Conservation (phyloP, 2,329 filamentous ascomycete species). For the Grosmannia clavigera region DNA sequence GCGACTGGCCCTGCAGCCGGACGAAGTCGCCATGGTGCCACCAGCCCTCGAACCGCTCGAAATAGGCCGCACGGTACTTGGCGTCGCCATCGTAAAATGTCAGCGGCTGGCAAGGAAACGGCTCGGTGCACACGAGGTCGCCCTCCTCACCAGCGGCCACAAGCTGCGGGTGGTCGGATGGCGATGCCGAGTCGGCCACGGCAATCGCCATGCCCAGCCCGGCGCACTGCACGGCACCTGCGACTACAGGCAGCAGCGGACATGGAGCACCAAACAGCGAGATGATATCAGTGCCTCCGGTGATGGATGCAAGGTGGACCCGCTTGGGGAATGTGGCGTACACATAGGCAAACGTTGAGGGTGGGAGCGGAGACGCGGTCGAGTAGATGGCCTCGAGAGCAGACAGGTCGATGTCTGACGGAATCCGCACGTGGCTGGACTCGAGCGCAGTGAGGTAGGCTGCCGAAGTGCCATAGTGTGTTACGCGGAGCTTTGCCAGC, state of each 20-base stretch:
- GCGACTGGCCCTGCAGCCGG: constrained; percentile 52
- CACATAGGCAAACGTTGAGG: constrained; percentile 84
- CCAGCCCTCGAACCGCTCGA: constrained; percentile 63
- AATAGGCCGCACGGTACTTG: constrained; percentile 81
- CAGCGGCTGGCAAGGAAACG: constrained; percentile 85
- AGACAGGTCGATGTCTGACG: constrained; percentile 45
- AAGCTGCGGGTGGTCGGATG: constrained; percentile 34
- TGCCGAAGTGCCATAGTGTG: constrained; percentile 89
- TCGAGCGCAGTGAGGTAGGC: constrained; percentile 89
- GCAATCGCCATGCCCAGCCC: constrained; percentile 69
- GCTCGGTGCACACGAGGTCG: constrained; percentile 73
- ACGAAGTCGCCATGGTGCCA: constrained; percentile 98
- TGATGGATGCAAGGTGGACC: constrained; percentile 88
- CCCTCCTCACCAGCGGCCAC: constrained; percentile 57
- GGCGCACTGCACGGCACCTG: constrained; percentile 65
- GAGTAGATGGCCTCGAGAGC: constrained; percentile 79
- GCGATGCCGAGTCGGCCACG: constrained; percentile 42
- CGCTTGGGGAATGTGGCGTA: constrained; percentile 68
- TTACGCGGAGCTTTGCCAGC: constrained; percentile 69
- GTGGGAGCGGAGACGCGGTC: constrained; percentile 82
- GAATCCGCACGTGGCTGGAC: constrained; percentile 50
- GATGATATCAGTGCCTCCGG: constrained; percentile 92
- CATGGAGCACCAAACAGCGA: constrained; percentile 85
- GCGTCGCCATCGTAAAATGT: constrained; percentile 69
- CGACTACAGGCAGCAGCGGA: constrained; percentile 58